Base-by-base conservation (phyloP, 2,329 filamentous ascomycete species). In the Cladophialophora yegresii region DNA sequence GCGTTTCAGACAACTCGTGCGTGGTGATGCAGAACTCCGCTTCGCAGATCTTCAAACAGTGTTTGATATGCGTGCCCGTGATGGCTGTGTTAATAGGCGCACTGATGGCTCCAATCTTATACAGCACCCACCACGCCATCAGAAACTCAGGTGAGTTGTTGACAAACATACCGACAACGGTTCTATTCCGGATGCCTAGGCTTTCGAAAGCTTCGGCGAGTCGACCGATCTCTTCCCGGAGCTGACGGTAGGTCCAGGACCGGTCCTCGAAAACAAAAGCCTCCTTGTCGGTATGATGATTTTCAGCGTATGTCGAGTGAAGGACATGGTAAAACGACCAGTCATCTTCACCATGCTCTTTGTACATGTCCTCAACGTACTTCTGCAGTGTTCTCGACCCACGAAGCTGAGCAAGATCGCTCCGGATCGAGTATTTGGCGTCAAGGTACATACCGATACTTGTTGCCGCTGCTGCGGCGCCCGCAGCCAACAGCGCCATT, bases 71-170 rank as follows among this genome's bases (percentile, higher is more conserved):
- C 68, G 86, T 82, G 0, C 84, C 85, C 1, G 82, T 79, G 6
- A 91, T 77, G 71, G 65, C 56, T 71, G 87, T 85, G 73, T 91
- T 91, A 73, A 91, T 87, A 74, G 89, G 82, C 0, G 88, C 87
- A 0, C 88, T 88, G 0, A 81, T 76, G 13, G 76, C 79, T 22
- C 80, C 79, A 40, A 82, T 61, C 62, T 81, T 82, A 1, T 78
- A 76, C 10, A 82, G 71, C 1, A 80, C 80, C 55, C 80, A 75
- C 26, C 78, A 73, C 1, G 72, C 71, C 16, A 82, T 72, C 1
- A 82, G 73, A 77, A 82, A 81, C 64, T 82, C 81, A 0, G 79
- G 80, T 1, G 80, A 82, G 64, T 83, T 83, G n/a, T 75, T 79
- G 47, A 76, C 79, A 69, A 80, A 82, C 2, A 82, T 74, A 2